Conservation (phyloP, 495 filamentous ascomycete genomes). For the Trichoderma virens region DNA sequence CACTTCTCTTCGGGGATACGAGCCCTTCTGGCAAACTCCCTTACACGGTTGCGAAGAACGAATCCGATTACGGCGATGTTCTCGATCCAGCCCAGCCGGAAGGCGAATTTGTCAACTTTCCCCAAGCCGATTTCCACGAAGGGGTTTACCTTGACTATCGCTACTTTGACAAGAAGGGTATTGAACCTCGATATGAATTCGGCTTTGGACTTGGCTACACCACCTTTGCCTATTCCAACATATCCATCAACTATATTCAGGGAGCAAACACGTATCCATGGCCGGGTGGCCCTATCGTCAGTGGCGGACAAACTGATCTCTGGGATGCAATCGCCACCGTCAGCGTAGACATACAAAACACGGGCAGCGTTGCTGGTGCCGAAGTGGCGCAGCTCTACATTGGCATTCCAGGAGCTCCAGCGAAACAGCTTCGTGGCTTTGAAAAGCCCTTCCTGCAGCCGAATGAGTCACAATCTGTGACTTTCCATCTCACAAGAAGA, state of each 20-base stretch:
- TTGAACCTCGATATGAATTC: constrained; percentile 61
- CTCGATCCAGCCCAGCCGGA: constrained; percentile 26
- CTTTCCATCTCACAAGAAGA: constrained; percentile 50
- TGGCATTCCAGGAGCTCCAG: constrained; percentile 43
- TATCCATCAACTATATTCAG: constrained; percentile 25
- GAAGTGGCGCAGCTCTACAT: constrained; percentile 62
- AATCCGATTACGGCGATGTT: constrained; percentile 46
- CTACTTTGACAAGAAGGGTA: constrained; percentile 54
- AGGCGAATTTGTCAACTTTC: constrained; percentile 33
- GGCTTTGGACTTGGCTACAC: constrained; percentile 69
- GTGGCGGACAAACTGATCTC: constrained; percentile 52
- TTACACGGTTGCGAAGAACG: constrained; percentile 59
- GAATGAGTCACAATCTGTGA: constrained; percentile 36
- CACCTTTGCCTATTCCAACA: constrained; percentile 45
- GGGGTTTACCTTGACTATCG: constrained; percentile 61
- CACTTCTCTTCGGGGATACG: constrained; percentile 51
- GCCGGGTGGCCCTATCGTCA: constrained; percentile 33
- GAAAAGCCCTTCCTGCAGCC: constrained; percentile 47
- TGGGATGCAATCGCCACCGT: constrained; percentile 50
- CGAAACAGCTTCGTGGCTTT: constrained; percentile 60
- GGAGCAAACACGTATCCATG: constrained; percentile 22
- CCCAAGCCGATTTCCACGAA: constrained; percentile 57
- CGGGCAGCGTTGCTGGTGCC: constrained; percentile 40
- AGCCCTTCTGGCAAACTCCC: constrained; percentile 59
- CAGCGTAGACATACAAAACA: constrained; percentile 47